These are phyloP conservation scores for Fusarium decemcellulare DNA, from an alignment of 2,329 filamentous ascomycete species.

Conservation along the genomic window DNA sequence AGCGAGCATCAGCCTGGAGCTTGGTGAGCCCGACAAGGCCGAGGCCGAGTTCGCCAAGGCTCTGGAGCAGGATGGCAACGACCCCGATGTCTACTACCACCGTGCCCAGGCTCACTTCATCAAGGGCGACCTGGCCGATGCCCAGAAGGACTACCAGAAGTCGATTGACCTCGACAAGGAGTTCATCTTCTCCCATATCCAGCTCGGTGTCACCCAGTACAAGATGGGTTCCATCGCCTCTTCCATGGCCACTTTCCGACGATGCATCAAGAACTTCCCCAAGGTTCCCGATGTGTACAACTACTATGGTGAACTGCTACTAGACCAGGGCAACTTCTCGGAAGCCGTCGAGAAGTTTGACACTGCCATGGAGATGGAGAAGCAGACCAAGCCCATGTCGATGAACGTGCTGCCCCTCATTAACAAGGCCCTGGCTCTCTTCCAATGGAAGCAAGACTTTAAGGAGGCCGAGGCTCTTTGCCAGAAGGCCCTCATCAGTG, in stretches of 20 bases:
- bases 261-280: slow-evolving; percentile 98
- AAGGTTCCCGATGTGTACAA: slow-evolving; percentile 98
- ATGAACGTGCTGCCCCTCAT: slow-evolving; percentile 99
- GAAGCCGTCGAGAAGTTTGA: slow-evolving; percentile 99
- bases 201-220: slow-evolving; percentile 98
- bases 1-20: slow-evolving; percentile 96
- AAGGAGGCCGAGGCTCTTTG: slow-evolving; percentile 95
- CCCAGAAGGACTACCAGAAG: slow-evolving; percentile 98
- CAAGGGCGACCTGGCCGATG: slow-evolving; percentile 91
- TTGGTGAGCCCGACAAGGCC: slow-evolving; percentile 89
- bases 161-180: slow-evolving; percentile 96
- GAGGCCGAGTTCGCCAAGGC: slow-evolving; percentile 90
- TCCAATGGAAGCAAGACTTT: slow-evolving; percentile 99
- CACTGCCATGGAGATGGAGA: slow-evolving; percentile 98
- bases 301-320: slow-evolving; percentile 97
- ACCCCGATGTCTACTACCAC: slow-evolving; percentile 99
- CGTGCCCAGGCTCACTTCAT: slow-evolving; percentile 99
- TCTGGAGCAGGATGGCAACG: slow-evolving; percentile 85
- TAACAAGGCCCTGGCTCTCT: slow-evolving; percentile 97
- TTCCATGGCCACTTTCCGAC: slow-evolving; percentile 97
- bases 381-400: slow-evolving; percentile 90
- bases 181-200: slow-evolving; percentile 99
- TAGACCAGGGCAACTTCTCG: slow-evolving; percentile 95
- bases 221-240: slow-evolving; percentile 99
- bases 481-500: slow-evolving; percentile 97